Base-by-base conservation (phyloP, 306 rosid species). In the Lagenaria siceraria region DNA sequence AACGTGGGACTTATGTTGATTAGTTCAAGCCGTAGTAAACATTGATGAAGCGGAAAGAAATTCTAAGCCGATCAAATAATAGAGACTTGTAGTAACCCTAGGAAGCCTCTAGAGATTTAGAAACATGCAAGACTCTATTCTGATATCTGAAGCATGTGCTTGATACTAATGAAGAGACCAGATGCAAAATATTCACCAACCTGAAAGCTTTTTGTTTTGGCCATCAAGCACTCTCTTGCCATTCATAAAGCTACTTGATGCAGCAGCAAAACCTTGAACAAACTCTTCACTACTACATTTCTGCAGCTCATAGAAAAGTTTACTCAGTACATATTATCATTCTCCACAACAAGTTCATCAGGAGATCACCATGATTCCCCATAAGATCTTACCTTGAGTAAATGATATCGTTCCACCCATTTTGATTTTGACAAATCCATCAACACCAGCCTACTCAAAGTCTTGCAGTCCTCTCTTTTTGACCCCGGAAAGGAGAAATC, bases 391-490 rank as follows among this genome's bases (percentile, higher is more conserved):
- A 96, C 99, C 99, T 89, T 88, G 21, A 90, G 88, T 75, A 49
- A 82, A 78, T 84, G 83, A 82, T 88, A 88, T 81, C 82, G 90
- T 76, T 89, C 98, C 38, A 90, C 90, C 99, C 96, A 92, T 88
- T 88, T 88, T 35, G 87, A 86, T 83, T 89, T 96, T 1, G 84
- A 84, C n/a, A 88, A 81, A 82, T 85, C 86, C 86, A 82, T 77
- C 43, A 92, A 49, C 42, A 86, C 96, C 79, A 90, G 93, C 83
- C 86, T 86, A 83, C 84, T 88, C 86, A 92, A 84, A 62, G 90
- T 85, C 86, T 83, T 87, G 87, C 93, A 87, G 81, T 96, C 99
- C 83, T 96, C 99, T 18, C 87, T 82, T 78, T 89, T 96, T 56
- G 80, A 82, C 78, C 88, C 97, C 0, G 75, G 75, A 74, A 89